Evolutionary conservation across 75 land plant species (phyloP).

Genomic region (Pinus tabuliformis): DNA sequence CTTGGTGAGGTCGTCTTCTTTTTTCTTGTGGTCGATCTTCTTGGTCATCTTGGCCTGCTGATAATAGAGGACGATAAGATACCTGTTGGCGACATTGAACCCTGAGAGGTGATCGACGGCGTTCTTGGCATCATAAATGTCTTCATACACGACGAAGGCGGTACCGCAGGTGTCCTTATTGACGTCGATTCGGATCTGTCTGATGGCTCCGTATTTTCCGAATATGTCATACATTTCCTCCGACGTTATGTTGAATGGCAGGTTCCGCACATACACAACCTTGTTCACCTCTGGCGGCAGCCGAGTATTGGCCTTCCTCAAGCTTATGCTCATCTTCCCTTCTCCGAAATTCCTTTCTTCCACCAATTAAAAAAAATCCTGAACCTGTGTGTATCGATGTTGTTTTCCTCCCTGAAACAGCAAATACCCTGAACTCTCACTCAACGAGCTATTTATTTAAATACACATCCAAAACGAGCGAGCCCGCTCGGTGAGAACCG

Average conservation of each 20-base stretch:
- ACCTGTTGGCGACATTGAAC: slow-evolving; percentile 97
- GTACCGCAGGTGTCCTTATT: slow-evolving; percentile 97
- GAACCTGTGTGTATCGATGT: too few species aligned
- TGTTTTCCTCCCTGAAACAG: too few species aligned
- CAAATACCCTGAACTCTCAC: too few species aligned
- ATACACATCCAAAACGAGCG: too few species aligned
- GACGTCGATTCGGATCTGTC: slow-evolving; percentile 89
- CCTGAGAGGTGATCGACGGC: slow-evolving; percentile 98
- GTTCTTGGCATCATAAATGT: slow-evolving; percentile 98
- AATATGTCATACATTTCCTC: slow-evolving; percentile 99
- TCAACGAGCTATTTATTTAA: too few species aligned
- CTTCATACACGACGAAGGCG: slow-evolving; percentile 97
- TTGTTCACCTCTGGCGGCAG: slow-evolving; percentile 97
- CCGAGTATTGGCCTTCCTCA: slow-evolving; percentile 84
- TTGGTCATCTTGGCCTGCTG: slow-evolving; percentile 98
- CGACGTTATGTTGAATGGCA: slow-evolving; percentile 94
- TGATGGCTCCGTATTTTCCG: slow-evolving; percentile 96
- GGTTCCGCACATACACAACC: slow-evolving; percentile 88
- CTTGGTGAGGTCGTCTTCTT: slow-evolving; percentile 83
- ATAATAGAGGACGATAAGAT: slow-evolving; percentile 88
- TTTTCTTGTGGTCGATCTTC: slow-evolving; percentile 91
- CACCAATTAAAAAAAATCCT: background rate
- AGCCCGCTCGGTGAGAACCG: too few species aligned
- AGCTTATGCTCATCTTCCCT: slow-evolving; percentile 73
- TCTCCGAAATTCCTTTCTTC: background rate